Percentiles rank a stretch among this genome's conserved stretches.
Conservation (phyloP, 1,284 basidiomycete species). For the Ganoderma sinense region DNA sequence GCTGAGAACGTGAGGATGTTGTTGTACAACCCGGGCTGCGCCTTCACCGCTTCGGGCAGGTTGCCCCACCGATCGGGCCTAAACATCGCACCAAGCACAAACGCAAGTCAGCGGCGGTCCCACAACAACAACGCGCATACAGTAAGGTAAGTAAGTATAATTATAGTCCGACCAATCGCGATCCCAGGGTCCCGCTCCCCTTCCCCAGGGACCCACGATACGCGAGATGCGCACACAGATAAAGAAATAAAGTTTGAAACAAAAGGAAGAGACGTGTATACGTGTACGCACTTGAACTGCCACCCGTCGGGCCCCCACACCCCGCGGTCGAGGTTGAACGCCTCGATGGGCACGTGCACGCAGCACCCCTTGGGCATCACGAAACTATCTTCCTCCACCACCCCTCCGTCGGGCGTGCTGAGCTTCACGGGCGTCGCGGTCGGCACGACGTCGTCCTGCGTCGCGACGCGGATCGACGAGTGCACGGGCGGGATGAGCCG, state of each 20-base stretch:
- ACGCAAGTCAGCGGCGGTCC: constrained; percentile 2
- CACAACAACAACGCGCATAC: background rate
- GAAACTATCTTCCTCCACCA: constrained; percentile 52
- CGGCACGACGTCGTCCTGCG: constrained; percentile 77
- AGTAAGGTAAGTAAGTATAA: too few relatives aligned
- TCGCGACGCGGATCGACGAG: constrained; percentile 79
- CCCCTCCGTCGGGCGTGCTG: constrained; percentile 50
- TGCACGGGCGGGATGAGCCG: constrained; percentile 83
- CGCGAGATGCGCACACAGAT: background rate
- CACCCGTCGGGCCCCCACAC: constrained; percentile 83
- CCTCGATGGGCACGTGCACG: constrained; percentile 80
- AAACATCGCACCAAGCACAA: background rate
- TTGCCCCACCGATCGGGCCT: constrained; percentile 84
- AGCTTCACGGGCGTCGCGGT: constrained; percentile 68
- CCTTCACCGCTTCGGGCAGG: constrained; percentile 66
- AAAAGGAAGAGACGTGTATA: background rate
- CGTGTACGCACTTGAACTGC: constrained; percentile 69
- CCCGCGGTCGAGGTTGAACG: constrained; percentile 75
- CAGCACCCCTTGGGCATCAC: constrained; percentile 70
- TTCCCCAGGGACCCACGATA: too few relatives aligned
- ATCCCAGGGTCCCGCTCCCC: background rate
- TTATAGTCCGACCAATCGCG: background rate
- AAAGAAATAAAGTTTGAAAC: background rate
- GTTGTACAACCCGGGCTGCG: constrained; percentile 73
- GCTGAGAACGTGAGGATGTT: constrained; percentile 80